phyloP scores from a whole-genome alignment of 2,329 filamentous ascomycete genomes.

The Dactylellina haptotyla region DNA sequence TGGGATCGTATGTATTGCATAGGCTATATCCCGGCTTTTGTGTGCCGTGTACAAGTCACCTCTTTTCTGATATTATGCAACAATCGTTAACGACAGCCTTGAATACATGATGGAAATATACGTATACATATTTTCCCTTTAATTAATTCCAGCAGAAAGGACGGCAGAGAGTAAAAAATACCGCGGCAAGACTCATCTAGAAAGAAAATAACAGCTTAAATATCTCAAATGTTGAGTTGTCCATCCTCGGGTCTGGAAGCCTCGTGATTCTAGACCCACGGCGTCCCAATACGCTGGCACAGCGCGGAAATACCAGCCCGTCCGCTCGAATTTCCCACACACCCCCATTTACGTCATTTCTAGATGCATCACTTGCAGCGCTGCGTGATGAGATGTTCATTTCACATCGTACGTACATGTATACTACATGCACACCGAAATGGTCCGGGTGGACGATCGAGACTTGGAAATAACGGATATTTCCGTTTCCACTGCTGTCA shows the following conservation, averaged over 20 bases:
- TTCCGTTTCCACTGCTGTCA: background rate
- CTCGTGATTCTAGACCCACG: too few relatives aligned
- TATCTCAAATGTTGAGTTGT: too few relatives aligned
- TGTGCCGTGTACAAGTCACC: slow-evolving; percentile 50
- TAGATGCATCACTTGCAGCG: slow-evolving; percentile 26
- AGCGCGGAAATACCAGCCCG: too few relatives aligned
- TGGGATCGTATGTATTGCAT: slow-evolving; percentile 23
- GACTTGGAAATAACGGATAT: slow-evolving; percentile 11
- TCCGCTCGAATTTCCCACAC: background rate
- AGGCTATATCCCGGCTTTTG: slow-evolving; percentile 16
- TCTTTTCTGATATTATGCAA: slow-evolving; percentile 26
- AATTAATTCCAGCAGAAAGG: too few relatives aligned
- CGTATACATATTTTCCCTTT: too few relatives aligned
- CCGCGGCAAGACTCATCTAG: too few relatives aligned
- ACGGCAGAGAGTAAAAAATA: too few relatives aligned
- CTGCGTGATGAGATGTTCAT: slow-evolving; percentile 52
- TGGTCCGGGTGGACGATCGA: background rate
- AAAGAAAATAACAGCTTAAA: too few relatives aligned
- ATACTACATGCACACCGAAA: background rate
- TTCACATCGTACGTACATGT: slow-evolving; percentile 5
- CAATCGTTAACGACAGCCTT: slow-evolving; percentile 27
- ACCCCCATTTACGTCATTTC: slow-evolving; percentile 47
- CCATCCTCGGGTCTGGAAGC: too few relatives aligned
- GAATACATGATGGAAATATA: too few relatives aligned
- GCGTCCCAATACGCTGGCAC: too few relatives aligned